Percentiles rank a stretch among this genome's conserved stretches.
Conservation (phyloP, 2,329 filamentous ascomycete species). For the Apiospora hydei region DNA sequence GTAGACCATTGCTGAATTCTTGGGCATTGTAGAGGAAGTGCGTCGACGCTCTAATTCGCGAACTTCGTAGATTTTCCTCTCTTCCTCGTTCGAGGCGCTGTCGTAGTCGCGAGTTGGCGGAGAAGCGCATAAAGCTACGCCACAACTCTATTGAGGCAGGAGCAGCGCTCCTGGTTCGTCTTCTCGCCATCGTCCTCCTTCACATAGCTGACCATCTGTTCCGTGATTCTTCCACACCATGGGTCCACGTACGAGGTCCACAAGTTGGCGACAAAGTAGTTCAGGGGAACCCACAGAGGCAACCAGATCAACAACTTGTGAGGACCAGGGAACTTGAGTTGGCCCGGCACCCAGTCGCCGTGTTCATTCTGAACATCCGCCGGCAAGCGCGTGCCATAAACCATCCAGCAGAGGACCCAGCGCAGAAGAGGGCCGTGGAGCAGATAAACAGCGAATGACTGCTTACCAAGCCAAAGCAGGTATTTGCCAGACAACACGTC, state of each 20-base stretch:
- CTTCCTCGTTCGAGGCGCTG: slow-evolving; percentile 21
- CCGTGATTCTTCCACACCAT: slow-evolving; percentile 53
- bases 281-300: slow-evolving; percentile 54
- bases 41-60: slow-evolving; percentile 14
- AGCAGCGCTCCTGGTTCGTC: slow-evolving; percentile 18
- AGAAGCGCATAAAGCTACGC: slow-evolving; percentile 5
- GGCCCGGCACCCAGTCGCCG: slow-evolving; percentile 45
- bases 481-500: slow-evolving; percentile 59
- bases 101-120: not conserved
- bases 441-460: slow-evolving; percentile 71
- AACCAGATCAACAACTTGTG: slow-evolving; percentile 48
- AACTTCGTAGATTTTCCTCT: slow-evolving; percentile 14
- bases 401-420: slow-evolving; percentile 65
- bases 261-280: slow-evolving; percentile 54
- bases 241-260: slow-evolving; percentile 64
- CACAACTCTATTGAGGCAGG: slow-evolving; percentile 22
- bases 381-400: slow-evolving; percentile 55
- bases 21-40: not conserved
- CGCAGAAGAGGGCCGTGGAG: slow-evolving; percentile 68
- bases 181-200: slow-evolving; percentile 31
- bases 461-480: slow-evolving; percentile 68
- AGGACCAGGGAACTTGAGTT: slow-evolving; percentile 47
- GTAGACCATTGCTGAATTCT: not conserved
- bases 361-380: slow-evolving; percentile 46
- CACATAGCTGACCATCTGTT: slow-evolving; percentile 44